These are phyloP conservation scores for Zostera marina DNA, from an alignment of 116 monocot genomes.

Conservation along the genomic window DNA sequence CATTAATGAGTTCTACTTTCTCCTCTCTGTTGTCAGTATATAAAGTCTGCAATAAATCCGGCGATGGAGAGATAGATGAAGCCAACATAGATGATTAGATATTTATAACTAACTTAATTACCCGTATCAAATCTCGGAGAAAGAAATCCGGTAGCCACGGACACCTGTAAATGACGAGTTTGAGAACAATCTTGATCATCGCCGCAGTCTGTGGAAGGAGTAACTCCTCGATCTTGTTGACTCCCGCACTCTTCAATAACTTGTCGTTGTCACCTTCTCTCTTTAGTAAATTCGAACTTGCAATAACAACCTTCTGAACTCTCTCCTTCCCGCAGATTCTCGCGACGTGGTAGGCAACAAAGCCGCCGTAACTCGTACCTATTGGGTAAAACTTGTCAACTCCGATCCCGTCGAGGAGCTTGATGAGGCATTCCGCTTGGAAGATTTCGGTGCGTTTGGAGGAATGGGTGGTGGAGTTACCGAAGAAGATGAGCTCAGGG, in stretches of 20 bases:
- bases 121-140: conserved; percentile 36
- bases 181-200: conserved; percentile 14
- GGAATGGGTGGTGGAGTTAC: conserved; percentile 41
- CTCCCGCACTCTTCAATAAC: conserved; percentile 25
- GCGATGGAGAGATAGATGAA: too few species aligned
- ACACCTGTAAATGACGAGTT: conserved; percentile 14
- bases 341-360: conserved; percentile 75
- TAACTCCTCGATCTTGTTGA: conserved; percentile 18
- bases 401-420: conserved; percentile 19
- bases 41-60: conserved; percentile 28
- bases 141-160: conserved; percentile 46
- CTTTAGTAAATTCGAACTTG: conserved; percentile 66
- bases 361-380: conserved; percentile 89
- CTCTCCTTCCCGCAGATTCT: conserved; percentile 18
- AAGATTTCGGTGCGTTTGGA: conserved; percentile 43
- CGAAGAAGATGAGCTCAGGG: conserved; percentile 93
- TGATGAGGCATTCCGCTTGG: conserved; percentile 37
- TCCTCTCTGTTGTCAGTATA: conserved; percentile 28
- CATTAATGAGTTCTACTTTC: conserved; percentile 52
- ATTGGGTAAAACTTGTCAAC: conserved; percentile 19
- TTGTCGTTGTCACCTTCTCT: conserved; percentile 32
- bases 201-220: conserved; percentile 36
- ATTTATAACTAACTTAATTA: conserved; percentile 3
- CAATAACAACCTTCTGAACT: conserved; percentile 51
- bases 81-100: too few species aligned